Base-by-base conservation (phyloP, 2,329 filamentous ascomycete species). In the Aspergillus spinulosporus region DNA sequence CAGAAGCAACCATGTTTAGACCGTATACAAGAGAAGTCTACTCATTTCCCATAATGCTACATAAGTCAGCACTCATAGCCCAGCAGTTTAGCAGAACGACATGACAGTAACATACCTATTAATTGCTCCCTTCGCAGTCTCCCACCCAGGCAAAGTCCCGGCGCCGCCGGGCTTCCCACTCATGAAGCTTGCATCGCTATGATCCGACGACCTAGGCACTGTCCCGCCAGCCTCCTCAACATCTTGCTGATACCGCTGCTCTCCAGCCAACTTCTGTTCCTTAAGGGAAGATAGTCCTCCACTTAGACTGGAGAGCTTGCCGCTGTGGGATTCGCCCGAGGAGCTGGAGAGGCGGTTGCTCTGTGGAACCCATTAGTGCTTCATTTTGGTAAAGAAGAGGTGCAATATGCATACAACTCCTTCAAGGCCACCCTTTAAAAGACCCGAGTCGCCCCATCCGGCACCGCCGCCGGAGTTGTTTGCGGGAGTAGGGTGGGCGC, bases 401-500 rank as follows among this genome's bases (percentile, higher is more conserved):
- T 48, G 26, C 11, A 37, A 5, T 4, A 15, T 9, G 12, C 45
- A 5, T 43, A 54, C 52, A 28, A 39, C 14, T 12, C 51, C 26
- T 1, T 49, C 36, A 26, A 44, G 34, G 3, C 62, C 66, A 12
- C 68, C 68, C 52, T 67, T 65, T 21, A 54, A 40, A 21, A 64
- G 59, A 8, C 59, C 58, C 32, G 52, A 47, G 34, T 71, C 66
- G 26, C 66, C 67, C 60, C 60, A 62, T 43, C 63, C 60, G 5
- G 40, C 28, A 14, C 62, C 64, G n/a, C 61, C 66, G 29, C 59
- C 61, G 34, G 56, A 43, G 49, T 66, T 66, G 62, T 70, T 71
- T 29, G 67, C 68, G n/a, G 70, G 68, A 0, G 66, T 70, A 11
- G 68, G 68, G 11, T 53, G 26, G 15, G 62, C 40, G 56, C 67